These are phyloP conservation scores for Rossbeevera mucosa DNA, from an alignment of 768 basidiomycete species.

Conservation along the genomic window DNA sequence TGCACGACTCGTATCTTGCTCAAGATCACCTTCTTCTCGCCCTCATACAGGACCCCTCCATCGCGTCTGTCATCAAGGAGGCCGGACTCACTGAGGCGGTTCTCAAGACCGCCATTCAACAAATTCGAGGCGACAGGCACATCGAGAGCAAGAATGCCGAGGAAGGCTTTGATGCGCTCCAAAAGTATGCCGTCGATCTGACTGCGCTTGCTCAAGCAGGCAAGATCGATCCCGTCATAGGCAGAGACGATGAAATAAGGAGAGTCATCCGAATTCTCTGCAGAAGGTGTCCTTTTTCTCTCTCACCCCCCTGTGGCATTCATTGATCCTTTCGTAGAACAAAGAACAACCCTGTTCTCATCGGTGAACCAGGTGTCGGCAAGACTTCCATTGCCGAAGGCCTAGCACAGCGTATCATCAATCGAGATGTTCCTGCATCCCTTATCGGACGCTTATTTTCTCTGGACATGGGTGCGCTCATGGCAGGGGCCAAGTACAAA, in stretches of 20 bases:
- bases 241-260: constrained; percentile 88
- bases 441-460: constrained; percentile 74
- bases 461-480: constrained; percentile 92
- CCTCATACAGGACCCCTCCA: constrained; percentile 67
- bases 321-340: constrained; percentile 49
- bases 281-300: constrained; percentile 46
- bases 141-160: constrained; percentile 86
- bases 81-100: constrained; percentile 64
- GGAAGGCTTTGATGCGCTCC: constrained; percentile 87
- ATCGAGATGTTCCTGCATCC: constrained; percentile 81
- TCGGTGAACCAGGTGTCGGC: constrained; percentile 92
- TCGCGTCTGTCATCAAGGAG: constrained; percentile 71
- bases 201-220: constrained; percentile 87
- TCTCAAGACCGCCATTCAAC: constrained; percentile 72
- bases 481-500: constrained; percentile 91
- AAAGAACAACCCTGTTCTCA: constrained; percentile 96
- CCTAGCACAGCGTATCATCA: constrained; percentile 91
- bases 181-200: constrained; percentile 84
- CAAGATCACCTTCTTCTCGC: constrained; percentile 90
- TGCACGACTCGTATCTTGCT: constrained; percentile 89
- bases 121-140: constrained; percentile 76
- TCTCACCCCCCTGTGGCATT: not conserved
- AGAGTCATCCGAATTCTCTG: constrained; percentile 81
- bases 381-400: constrained; percentile 96
- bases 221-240: constrained; percentile 94